phyloP scores from a whole-genome alignment of 2,329 filamentous ascomycete genomes.

The Diplodia sapinea region DNA sequence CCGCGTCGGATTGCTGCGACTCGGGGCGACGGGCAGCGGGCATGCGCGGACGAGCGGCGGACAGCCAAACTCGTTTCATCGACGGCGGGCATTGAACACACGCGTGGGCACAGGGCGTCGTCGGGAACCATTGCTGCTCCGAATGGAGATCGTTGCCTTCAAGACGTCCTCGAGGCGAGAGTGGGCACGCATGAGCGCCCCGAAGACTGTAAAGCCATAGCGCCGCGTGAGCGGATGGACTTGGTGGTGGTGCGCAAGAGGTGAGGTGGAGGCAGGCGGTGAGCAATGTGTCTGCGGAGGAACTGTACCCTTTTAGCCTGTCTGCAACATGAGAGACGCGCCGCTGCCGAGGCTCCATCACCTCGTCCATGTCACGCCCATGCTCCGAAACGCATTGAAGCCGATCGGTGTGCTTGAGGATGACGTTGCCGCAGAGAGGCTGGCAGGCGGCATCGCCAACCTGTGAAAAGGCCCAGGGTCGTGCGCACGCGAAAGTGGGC shows the following conservation, averaged over 20 bases:
- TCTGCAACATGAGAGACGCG: neutral
- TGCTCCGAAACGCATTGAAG: slow-evolving; percentile 21
- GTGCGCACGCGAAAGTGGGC: slow-evolving; percentile 6
- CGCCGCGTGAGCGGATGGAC: neutral
- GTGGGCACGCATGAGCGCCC: neutral
- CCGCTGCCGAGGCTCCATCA: slow-evolving; percentile 2
- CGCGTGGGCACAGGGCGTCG: neutral
- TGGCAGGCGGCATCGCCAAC: neutral
- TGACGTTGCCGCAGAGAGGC: neutral
- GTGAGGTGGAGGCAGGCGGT: slow-evolving; percentile 20
- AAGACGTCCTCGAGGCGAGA: neutral
- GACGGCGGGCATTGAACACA: slow-evolving; percentile 18
- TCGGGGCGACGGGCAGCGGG: slow-evolving; percentile 11
- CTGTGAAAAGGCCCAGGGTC: neutral
- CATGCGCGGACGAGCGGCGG: neutral
- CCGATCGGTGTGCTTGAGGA: neutral
- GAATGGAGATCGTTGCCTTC: slow-evolving; percentile 8
- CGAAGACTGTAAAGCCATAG: neutral
- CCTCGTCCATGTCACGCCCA: neutral
- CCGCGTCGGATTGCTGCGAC: slow-evolving; percentile 8
- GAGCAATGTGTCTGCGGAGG: neutral
- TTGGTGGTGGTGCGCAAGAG: neutral
- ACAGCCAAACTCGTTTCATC: slow-evolving; percentile 3
- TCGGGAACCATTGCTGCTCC: neutral
- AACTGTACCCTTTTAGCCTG: slow-evolving; percentile 18